Base-by-base conservation (phyloP, 176 grass and related monocot genomes). In the Sorghum bicolor region DNA sequence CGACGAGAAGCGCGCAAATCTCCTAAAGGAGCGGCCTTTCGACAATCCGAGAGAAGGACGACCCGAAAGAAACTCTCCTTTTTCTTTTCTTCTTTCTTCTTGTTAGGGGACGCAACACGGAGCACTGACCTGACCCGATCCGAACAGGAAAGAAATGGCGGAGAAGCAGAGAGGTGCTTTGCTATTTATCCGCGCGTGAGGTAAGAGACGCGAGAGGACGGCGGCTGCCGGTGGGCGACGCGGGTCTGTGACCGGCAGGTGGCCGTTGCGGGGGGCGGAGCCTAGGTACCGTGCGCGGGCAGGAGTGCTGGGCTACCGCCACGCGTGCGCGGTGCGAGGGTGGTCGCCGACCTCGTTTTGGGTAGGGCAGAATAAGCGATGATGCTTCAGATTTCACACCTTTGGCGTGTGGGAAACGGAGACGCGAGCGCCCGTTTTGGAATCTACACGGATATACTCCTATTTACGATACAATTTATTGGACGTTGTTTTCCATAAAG, bases 141-240 rank as follows among this genome's bases (percentile, higher is more conserved):
- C 75, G 62, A 80, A 80, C 30, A 40, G 20, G 47, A 64, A 34
- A 70, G 69, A 83, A 87, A 70, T 85, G 74, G 39, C 24, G 31
- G 40, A 80, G 9, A 39, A 29, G 66, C 11, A n/a, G 84, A 63
- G 83, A 63, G 28, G 80, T 5, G 61, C n/a, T 16, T 32, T 6
- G 58, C 74, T 41, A 87, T 87, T 80, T 87, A 83, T 79, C 17
- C 37, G 73, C 41, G 74, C 66, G 87, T 63, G 66, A 24, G 32
- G 40, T 65, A n/a, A 8, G 24, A 72, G 24, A 72, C 28, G 37
- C 58, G 70, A 67, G 71, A 55, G 64, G 68, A 40, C 78, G 34
- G 66, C 78, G 43, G 82, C 62, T 24, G 39, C 75, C 70, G 60
- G 53, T 37, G 3, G 87, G 4, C 1, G 63, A 10, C 12, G 19